Evolutionary conservation across 495 filamentous ascomycete genomes (phyloP).

Genomic region (Aspergillus wentii): DNA sequence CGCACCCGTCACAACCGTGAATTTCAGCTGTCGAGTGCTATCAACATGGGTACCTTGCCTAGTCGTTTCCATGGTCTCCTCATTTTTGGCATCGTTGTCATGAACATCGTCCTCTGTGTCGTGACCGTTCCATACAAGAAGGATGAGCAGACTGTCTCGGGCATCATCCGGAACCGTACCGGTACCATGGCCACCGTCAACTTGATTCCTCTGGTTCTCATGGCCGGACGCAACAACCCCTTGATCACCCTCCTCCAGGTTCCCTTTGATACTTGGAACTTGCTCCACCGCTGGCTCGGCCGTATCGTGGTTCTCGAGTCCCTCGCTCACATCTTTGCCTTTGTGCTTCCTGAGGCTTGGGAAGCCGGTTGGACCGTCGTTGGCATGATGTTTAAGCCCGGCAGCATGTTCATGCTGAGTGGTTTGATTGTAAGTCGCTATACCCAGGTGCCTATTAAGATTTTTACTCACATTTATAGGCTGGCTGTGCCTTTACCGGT

Average conservation of each 20-base stretch:
- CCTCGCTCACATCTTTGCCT: conserved; percentile 57
- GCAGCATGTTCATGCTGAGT: conserved; percentile 55
- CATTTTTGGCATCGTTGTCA: conserved; percentile 63
- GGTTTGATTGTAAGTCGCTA: conserved; percentile 46
- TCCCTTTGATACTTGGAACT: conserved; percentile 73
- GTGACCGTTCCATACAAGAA: conserved; percentile 58
- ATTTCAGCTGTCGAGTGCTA: conserved; percentile 66
- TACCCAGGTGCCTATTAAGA: neutral
- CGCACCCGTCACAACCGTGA: conserved; percentile 82
- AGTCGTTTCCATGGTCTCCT: conserved; percentile 76
- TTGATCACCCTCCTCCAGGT: conserved; percentile 59
- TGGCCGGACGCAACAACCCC: conserved; percentile 67
- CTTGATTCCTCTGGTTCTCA: conserved; percentile 67
- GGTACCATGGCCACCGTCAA: conserved; percentile 74
- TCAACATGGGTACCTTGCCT: conserved; percentile 83
- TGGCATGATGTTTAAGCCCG: conserved; percentile 35
- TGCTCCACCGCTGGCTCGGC: conserved; percentile 75
- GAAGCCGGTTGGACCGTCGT: conserved; percentile 60
- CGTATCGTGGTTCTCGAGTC: conserved; percentile 65
- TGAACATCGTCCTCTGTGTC: conserved; percentile 75
- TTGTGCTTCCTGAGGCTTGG: conserved; percentile 64
- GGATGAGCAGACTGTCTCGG: conserved; percentile 38
- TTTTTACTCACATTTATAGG: conserved; percentile 24
- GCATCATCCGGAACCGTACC: conserved; percentile 63
- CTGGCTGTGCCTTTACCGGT: conserved; percentile 43